Base-by-base conservation (phyloP, 306 rosid genomes). In the Castanea crenata region DNA sequence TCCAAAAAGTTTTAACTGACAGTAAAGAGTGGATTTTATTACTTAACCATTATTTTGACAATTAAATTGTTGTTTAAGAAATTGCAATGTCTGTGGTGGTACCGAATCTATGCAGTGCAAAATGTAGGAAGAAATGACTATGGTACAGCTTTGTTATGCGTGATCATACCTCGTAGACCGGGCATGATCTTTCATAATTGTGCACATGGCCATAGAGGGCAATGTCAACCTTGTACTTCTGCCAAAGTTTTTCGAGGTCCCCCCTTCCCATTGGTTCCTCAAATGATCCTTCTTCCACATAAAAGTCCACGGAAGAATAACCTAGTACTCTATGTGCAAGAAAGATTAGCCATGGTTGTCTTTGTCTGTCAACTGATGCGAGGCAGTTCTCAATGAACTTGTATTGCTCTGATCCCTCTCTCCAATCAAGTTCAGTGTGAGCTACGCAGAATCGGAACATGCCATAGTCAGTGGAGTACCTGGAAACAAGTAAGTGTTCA, bases 211-310 rank as follows among this genome's bases (percentile, higher is more conserved):
- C 21, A 21, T 21, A 21, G 21, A 21, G 21, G 21, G 21, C 21
- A 21, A 21, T 21, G 21, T 21, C 21, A 21, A 21, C 21, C 21
- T 21, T 21, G 21, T 21, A 21, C 21, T 21, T 21, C 21, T 21
- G 21, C 21, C 21, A 21, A 21, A 21, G 21, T 21, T 21, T 21
- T 21, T 95, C 96, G 82, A 95, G 99, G 83, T 91, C 92, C 69
- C 91, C 97, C 80, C 97, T 86, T 35, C 99, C 99, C 99, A 95
- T 95, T 81, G 99, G 99, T 81, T 95, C 99, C 80, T 87, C 93
- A 79, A 93, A 92, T 1, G 97, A 92, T 69, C 97, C 99, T 83
- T 95, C 97, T 32, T 83, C 90, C 3, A 70, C 99, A 73, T 91
- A 95, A 86, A 84, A 91, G 46, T 54, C 83, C 0, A 81, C 89